These are phyloP conservation scores for Phlyctochytrium planicorne DNA, from an alignment of 192 early-diverging fungal species.

Conservation along the genomic window DNA sequence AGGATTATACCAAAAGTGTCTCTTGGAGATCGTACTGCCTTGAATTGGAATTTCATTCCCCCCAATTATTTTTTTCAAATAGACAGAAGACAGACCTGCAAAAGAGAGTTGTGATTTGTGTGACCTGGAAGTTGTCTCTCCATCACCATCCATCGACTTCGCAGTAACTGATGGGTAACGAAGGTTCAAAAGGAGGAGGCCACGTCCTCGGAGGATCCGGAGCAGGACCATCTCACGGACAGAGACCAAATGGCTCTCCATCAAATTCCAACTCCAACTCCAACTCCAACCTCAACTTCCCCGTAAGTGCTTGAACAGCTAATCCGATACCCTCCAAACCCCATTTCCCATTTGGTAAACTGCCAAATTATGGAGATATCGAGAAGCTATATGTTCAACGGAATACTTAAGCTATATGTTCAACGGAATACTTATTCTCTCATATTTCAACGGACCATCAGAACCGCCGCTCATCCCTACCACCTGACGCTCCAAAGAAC, in stretches of 20 bases:
- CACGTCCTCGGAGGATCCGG: constrained; percentile 14
- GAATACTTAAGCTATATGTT: not conserved
- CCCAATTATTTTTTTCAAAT: no score
- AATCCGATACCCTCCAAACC: no score
- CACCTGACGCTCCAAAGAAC: not conserved
- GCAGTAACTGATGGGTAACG: constrained; percentile 18
- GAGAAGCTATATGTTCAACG: not conserved
- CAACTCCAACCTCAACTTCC: not conserved
- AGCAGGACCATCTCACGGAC: not conserved
- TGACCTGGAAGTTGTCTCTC: no score
- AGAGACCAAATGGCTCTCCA: not conserved
- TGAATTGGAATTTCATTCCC: no score
- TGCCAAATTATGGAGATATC: not conserved
- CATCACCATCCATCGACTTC: not conserved
- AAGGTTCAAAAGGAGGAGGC: constrained; percentile 18
- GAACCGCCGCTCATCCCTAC: constrained; percentile 2
- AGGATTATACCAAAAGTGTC: constrained; percentile 37
- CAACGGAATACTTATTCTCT: not conserved
- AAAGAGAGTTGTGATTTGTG: no score
- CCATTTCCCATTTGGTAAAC: no score
- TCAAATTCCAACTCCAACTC: not conserved
- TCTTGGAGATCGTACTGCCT: constrained; percentile 28
- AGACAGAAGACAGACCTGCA: no score
- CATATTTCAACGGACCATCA: not conserved
- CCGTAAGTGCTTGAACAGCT: not conserved